Evolutionary conservation across 306 rosid genomes (phyloP).

Genomic region (Quercus rubra): DNA sequence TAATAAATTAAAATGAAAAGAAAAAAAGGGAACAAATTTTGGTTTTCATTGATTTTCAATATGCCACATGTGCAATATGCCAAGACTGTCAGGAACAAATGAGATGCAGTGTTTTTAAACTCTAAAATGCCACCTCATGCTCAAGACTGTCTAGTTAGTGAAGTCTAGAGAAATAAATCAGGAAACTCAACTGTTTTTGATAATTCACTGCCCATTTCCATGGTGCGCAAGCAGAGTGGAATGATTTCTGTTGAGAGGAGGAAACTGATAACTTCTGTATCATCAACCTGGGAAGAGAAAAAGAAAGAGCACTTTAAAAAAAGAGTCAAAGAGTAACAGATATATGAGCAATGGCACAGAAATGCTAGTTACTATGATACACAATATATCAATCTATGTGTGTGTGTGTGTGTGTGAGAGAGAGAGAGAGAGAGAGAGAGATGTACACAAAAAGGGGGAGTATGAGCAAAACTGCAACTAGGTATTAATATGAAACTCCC

Average conservation of each 20-base stretch:
- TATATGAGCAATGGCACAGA: not conserved
- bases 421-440: not conserved
- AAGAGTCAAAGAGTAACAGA: not conserved
- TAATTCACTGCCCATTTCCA: constrained; percentile 83
- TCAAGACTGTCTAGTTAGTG: not conserved
- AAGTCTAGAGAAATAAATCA: constrained; percentile 10
- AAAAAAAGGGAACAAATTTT: not conserved
- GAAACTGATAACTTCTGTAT: constrained; percentile 66
- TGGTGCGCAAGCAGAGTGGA: constrained; percentile 77
- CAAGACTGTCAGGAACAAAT: not conserved
- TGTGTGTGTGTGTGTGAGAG: not conserved
- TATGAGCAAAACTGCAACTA: not conserved
- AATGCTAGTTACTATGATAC: not conserved
- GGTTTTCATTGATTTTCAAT: not conserved
- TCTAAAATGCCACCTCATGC: not conserved
- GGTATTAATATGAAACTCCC: not conserved
- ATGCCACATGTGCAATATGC: not conserved
- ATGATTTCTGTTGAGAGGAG: constrained; percentile 77
- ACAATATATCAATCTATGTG: not conserved
- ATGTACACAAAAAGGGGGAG: not conserved
- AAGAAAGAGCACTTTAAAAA: not conserved
- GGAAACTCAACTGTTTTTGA: constrained; percentile 76
- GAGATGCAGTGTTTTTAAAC: not conserved
- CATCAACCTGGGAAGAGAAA: constrained; percentile 56
- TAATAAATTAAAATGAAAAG: not conserved